Conservation (phyloP, 257 asterid genomes). For the Solanum etuberosum region DNA sequence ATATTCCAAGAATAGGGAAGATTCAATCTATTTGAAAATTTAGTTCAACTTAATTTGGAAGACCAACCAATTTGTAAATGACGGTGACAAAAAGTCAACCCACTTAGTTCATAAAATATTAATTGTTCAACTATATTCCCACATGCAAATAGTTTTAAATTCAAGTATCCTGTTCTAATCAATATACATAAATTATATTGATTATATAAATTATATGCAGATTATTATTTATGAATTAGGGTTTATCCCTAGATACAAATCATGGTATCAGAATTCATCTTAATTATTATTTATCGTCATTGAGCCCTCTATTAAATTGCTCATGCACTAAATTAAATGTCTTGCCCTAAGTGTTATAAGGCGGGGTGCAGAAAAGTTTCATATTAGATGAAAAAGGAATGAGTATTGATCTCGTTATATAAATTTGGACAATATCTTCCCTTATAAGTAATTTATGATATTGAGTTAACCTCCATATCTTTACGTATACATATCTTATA, state of each 20-base stretch:
- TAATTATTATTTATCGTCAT: neutral
- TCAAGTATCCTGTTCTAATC: neutral
- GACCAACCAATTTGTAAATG: neutral
- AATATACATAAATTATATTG: neutral
- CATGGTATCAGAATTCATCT: neutral
- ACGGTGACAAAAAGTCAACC: neutral
- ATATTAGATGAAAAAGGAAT: neutral
- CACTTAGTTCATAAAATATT: neutral
- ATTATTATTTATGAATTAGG: no score
- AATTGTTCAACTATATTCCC: neutral
- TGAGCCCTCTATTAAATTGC: neutral
- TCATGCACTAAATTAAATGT: neutral
- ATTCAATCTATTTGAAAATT: neutral
- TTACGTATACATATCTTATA: no score
- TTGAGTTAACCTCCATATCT: neutral
- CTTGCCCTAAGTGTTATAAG: fast-evolving
- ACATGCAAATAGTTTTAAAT: neutral
- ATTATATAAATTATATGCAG: neutral
- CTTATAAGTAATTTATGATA: neutral
- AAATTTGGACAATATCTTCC: neutral
- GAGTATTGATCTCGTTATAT: neutral
- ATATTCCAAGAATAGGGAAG: neutral
- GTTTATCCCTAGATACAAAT: neutral
- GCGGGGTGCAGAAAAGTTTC: neutral
- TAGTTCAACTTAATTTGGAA: neutral